Evolutionary conservation across 345 rosid genomes (phyloP), one percentile per base, ranked within the genome.

Genomic region (Trapa bicornis): DNA sequence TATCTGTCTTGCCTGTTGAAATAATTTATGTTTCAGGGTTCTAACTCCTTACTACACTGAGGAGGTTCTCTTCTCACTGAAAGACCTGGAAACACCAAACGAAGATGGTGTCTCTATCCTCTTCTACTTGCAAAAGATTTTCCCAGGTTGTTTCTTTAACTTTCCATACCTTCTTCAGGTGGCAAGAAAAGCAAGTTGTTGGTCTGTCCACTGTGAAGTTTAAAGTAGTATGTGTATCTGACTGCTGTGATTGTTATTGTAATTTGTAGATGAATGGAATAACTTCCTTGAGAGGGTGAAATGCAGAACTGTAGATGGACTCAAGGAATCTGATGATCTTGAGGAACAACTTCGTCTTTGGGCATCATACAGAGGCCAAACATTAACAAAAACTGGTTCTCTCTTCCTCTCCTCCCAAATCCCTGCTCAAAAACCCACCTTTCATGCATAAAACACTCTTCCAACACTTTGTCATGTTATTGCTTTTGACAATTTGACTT

Each of bases 291-390:
- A 91, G 75, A 85, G 99, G 70, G 86, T 91, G 66, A 47, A 75
- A 0, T 76, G 82, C 76, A 8, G 0, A 3, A 78, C 50, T 74
- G 96, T 91, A 83, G 99, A 95, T 63, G 85, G 83, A 70, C 83
- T 89, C 64, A 89, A 67, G 82, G 83, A 64, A 71, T 37, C 65
- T 32, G 85, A 81, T 63, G 88, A 89, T 10, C 75, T 82, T 47
- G 92, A 87, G 74, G 91, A 86, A 81, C 72, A 81, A 68, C 96
- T 95, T 74, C 94, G 96, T 68, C 79, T 84, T 22, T 95, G 99
- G 99, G 99, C 99, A 73, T 91, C 99, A 67, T 91, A 89, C 65
- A 80, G 96, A 75, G 98, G 99, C 70, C 99, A 95, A 77, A 95
- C 99, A 66, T 79, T 95, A 79, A 87, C 99, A n/a, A 89, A 90